A percentile compares a stretch with the other conserved stretches of the same genome.
phyloP scores from a whole-genome alignment of 192 early-diverging fungal genomes.

The Rhizoclosmatium sp. region DNA sequence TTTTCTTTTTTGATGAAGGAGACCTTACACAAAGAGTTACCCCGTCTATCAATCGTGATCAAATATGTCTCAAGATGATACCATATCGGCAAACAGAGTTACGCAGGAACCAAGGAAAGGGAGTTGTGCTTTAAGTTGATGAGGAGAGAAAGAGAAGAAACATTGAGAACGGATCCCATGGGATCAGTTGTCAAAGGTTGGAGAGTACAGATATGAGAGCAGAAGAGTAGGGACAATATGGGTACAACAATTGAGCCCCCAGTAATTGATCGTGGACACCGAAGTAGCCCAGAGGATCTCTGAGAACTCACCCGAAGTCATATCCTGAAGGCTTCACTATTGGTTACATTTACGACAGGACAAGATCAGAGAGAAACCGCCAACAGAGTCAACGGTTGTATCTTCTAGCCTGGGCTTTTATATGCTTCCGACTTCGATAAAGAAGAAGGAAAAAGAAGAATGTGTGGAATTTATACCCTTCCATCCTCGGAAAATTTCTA shows the following conservation, averaged over 20 bases:
- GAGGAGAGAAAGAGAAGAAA: no score
- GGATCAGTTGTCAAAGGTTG: neutral
- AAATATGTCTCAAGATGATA: no score
- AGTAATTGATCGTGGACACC: neutral
- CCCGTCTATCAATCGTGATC: no score
- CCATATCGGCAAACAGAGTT: no score
- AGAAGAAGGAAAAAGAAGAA: neutral
- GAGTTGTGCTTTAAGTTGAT: no score
- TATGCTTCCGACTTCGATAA: slow-evolving; percentile 11
- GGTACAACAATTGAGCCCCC: slow-evolving; percentile 8
- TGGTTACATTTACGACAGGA: neutral
- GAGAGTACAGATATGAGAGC: neutral
- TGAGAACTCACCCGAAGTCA: slow-evolving; percentile 11
- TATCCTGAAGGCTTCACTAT: neutral
- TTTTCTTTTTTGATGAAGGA: no score
- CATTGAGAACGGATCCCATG: no score
- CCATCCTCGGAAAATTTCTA: neutral
- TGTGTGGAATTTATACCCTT: neutral
- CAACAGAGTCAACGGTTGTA: neutral
- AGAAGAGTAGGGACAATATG: neutral
- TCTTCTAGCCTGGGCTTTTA: slow-evolving; percentile 1
- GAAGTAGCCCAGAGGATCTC: neutral
- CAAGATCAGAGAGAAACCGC: slow-evolving; percentile 10
- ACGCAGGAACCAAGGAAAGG: no score
- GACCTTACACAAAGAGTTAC: no score